These are phyloP conservation scores for Fraxinus baroniana DNA, from an alignment of 305 asterid genomes.

Conservation along the genomic window DNA sequence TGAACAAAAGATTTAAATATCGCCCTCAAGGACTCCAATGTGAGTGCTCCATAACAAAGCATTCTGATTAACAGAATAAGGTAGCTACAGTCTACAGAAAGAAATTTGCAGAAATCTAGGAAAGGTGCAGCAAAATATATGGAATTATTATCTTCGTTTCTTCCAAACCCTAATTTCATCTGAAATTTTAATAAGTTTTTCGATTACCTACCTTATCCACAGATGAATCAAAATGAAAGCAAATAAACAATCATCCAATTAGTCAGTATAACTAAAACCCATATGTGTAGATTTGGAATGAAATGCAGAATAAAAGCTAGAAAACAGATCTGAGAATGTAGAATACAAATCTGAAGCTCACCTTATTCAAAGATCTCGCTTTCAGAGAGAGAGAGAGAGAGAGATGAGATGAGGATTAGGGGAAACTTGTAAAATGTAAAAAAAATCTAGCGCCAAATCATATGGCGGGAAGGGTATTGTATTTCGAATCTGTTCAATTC, in stretches of 20 bases:
- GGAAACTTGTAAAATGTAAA: background rate
- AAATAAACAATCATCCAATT: constrained; percentile 1
- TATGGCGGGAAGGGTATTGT: constrained; percentile 57
- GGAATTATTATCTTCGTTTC: background rate
- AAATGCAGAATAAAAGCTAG: background rate
- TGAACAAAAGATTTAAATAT: background rate
- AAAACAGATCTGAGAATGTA: constrained; percentile 10
- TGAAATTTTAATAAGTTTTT: background rate
- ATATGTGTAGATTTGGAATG: background rate
- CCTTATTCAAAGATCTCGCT: constrained; percentile 17
- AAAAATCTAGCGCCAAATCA: constrained; percentile 38
- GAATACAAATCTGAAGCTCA: constrained; percentile 14
- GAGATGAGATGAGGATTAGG: background rate
- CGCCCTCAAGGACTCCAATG: background rate
- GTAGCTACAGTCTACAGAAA: background rate
- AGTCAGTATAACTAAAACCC: constrained; percentile 19
- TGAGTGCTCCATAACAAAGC: background rate
- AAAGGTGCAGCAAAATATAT: background rate
- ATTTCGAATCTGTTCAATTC: background rate
- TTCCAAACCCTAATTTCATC: background rate
- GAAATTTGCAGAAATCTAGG: background rate
- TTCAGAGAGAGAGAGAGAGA: background rate
- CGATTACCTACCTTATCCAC: constrained; percentile 6
- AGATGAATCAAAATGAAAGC: background rate
- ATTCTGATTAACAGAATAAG: background rate